Base-by-base conservation (phyloP, 176 grass and related monocot genomes). In the Alopecurus myosuroides region DNA sequence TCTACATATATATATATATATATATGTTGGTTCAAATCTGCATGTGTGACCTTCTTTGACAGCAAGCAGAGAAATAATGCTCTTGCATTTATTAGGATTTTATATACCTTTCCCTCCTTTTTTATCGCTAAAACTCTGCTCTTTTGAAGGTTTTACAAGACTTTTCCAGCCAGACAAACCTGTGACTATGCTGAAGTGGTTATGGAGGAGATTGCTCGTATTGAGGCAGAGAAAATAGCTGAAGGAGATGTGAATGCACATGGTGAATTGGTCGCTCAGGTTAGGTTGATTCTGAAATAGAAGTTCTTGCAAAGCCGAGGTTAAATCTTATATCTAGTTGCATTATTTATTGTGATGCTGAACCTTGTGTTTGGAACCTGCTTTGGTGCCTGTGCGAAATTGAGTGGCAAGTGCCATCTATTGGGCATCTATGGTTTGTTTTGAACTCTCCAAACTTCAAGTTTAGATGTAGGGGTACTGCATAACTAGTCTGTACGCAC, bases 241-340 rank as follows among this genome's bases (percentile, higher is more conserved):
- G 90, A 94, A 92, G 86, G 81, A 67, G 88, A 86, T 70, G 92
- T 97, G 31, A 89, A 92, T 85, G 90, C 88, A 67, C 95, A 97
- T 85, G 88, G 86, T 87, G 82, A 81, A 77, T 87, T 94, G 40
- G 92, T 97, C 40, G 80, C 92, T 63, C 90, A 97, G 63, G n/a
- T n/a, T n/a, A n/a, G n/a, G 84, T 94, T 74, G 94, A 97, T 48
- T 90, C 92, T 89, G 92, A 97, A 94, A 91, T 92, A 88, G 92
- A 97, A 68, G 45, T 97, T 65, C 74, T 97, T 13, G 85, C 87
- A 46, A 92, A 72, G 74, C 70, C 92, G 74, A 94, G 85, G 37
- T n/a, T 56, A 55, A 22, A 76, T 22, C 61, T 19, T 7, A 17
- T 45, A 36, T 65, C 60, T 30, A 4, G 15, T 30, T 15, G 26